Base-by-base conservation (phyloP, 2,329 filamentous ascomycete genomes). In the Pochonia chlamydosporia region DNA sequence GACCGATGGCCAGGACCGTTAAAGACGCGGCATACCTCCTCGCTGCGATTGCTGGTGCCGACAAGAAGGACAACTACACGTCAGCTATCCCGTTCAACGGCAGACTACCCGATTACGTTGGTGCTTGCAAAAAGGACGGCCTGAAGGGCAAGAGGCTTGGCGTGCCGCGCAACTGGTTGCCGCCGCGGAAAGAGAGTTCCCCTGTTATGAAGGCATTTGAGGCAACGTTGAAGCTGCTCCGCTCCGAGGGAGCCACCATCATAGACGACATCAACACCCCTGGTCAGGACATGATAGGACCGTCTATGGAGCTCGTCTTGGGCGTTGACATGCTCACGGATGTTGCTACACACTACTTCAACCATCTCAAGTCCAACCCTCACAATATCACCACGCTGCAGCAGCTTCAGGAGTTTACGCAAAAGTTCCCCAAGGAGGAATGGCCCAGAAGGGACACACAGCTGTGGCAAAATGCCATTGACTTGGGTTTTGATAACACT, bases 11-110 rank as follows among this genome's bases (percentile, higher is more conserved):
- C 0, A 73, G 76, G 36, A 84, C 76, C 0, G 77, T 87, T 2
- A 72, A 73, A 14, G 84, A 88, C 57, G 82, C 82, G 0, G 76
- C 76, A 0, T 76, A 79, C 52, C 70, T 75, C 1, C 69, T 87
- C 0, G 72, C 81, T 51, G 76, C 74, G 3, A 85, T 87, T 42
- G 78, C 78, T n/a, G 82, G 83, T 0, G 55, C 71, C 6, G 82
- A 85, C 52, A 16, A 59, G 0, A 64, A 70, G 1, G 82, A 87
- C 57, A 82, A 84, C 54, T 80, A 81, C 56, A 86, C 82, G 0
- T 62, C 68, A 0, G 75, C 73, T 2, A 80, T 79, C 23, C 82
- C 82, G 56, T 84, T 84, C 40, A 25, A 24, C 14, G 70, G 75
- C 5, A 40, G 59, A 3, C 60, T 77, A 2, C 83, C 82, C 1